phyloP scores from a whole-genome alignment of 305 asterid genomes.

The Ruellia speciosa region DNA sequence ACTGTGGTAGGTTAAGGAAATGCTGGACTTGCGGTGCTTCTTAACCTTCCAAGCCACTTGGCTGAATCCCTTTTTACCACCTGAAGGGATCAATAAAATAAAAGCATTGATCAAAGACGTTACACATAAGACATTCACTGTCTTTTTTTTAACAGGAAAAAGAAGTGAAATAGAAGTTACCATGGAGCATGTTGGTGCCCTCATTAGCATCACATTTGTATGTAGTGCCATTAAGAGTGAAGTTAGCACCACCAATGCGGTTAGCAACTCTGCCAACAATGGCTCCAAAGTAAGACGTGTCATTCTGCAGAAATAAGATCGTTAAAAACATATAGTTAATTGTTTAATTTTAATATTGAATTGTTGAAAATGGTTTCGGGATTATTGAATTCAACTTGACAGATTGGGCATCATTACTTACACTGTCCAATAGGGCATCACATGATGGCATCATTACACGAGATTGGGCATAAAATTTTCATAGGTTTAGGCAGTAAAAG shows the following conservation, averaged over 20 bases:
- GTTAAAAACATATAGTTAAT: no score
- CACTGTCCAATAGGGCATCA: no score
- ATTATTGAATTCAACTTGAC: no score
- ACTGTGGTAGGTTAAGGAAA: constrained; percentile 52
- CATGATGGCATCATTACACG: no score
- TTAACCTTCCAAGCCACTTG: constrained; percentile 59
- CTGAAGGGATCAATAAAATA: constrained; percentile 27
- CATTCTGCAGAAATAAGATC: neutral
- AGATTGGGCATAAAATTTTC: no score
- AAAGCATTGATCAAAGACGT: no score
- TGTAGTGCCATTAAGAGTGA: constrained; percentile 50
- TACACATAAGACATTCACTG: no score
- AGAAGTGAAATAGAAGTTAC: constrained; percentile 24
- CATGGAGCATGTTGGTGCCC: constrained; percentile 62
- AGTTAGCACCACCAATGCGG: constrained; percentile 22
- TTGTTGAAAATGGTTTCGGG: no score
- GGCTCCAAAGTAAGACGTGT: neutral
- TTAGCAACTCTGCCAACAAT: constrained; percentile 2
- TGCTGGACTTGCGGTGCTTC: constrained; percentile 40
- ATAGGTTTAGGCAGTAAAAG: no score
- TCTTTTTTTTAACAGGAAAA: neutral
- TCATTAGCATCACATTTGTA: constrained; percentile 69
- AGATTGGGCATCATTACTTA: no score
- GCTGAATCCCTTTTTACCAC: constrained; percentile 64
- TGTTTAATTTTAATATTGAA: no score